Evolutionary conservation across 495 filamentous ascomycete species (phyloP).

Genomic region (Astrothelium subdiscretum): DNA sequence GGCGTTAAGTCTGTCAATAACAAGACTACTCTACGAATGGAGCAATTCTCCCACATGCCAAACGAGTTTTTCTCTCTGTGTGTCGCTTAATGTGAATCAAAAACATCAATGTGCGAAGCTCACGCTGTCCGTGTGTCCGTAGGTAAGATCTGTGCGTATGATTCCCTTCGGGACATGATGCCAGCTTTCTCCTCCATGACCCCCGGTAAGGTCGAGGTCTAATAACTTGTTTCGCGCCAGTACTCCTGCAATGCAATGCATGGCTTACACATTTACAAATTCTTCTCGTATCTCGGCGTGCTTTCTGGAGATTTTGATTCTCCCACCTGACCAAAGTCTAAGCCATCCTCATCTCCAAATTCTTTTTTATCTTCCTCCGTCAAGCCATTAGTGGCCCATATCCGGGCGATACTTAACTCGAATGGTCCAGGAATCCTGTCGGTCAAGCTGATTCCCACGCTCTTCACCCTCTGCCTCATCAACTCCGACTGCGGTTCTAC

Average conservation of each 20-base stretch:
- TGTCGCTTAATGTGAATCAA: too few relatives aligned
- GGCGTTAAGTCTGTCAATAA: too few relatives aligned
- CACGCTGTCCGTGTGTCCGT: too few relatives aligned
- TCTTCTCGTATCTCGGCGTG: not conserved
- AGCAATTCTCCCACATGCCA: too few relatives aligned
- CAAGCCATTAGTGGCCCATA: slow-evolving; percentile 66
- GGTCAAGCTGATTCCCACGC: slow-evolving; percentile 76
- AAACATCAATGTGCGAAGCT: too few relatives aligned
- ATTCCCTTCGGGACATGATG: not conserved
- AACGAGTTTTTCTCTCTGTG: too few relatives aligned
- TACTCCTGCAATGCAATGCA: not conserved
- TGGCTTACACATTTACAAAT: not conserved
- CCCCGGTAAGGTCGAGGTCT: not conserved
- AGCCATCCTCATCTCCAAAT: not conserved
- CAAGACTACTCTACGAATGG: too few relatives aligned
- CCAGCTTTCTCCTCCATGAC: not conserved
- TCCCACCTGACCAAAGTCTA: not conserved
- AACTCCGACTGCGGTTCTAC: slow-evolving; percentile 87
- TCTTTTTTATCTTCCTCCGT: slow-evolving; percentile 23
- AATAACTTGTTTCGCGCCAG: not conserved
- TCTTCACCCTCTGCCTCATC: slow-evolving; percentile 69
- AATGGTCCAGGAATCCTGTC: slow-evolving; percentile 81
- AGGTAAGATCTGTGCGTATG: too few relatives aligned
- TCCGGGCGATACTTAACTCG: slow-evolving; percentile 66
- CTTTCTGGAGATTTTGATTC: not conserved